Percentiles rank a stretch among this genome's conserved stretches.
Evolutionary conservation across 805 yeast genomes (phyloP).

Genomic region (Lachancea kluyveri): DNA sequence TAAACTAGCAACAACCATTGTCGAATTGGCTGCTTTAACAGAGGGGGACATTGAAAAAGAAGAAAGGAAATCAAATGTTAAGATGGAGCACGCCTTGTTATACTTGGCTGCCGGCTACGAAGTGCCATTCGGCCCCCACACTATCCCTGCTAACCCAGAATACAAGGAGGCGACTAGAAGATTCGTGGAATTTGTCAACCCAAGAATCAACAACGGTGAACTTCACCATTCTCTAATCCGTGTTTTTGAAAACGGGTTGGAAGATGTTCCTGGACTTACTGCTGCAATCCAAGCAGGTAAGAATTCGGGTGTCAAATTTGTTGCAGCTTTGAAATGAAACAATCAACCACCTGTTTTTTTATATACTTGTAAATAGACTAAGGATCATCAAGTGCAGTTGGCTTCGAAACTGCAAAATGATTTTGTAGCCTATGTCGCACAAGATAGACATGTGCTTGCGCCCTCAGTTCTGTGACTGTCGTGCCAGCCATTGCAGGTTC

Average conservation of each 20-base stretch:
- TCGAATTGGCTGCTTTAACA: constrained; percentile 29
- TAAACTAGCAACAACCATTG: constrained; percentile 30
- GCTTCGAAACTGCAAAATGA: no score
- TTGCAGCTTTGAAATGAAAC: no score
- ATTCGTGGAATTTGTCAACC: constrained; percentile 26
- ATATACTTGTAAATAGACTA: no score
- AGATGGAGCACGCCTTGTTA: constrained; percentile 31
- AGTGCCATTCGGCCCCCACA: constrained; percentile 26
- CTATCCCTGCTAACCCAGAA: constrained; percentile 22
- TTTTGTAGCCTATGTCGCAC: no score
- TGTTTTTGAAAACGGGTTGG: constrained; percentile 30
- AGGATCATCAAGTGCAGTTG: no score
- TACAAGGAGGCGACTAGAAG: constrained; percentile 21
- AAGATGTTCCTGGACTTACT: constrained; percentile 22
- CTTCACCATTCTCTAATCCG: constrained; percentile 32
- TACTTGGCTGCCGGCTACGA: constrained; percentile 36
- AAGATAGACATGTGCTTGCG: no score
- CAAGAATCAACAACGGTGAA: constrained; percentile 21
- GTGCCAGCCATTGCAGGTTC: no score
- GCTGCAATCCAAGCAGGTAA: constrained; percentile 24
- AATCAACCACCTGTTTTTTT: no score
- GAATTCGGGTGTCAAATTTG: constrained; percentile 29
- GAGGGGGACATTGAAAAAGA: constrained; percentile 21
- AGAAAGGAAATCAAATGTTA: constrained; percentile 32
- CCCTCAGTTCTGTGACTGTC: no score